Conservation (phyloP, 2,329 filamentous ascomycete genomes). For the Endocalyx cinctus region DNA sequence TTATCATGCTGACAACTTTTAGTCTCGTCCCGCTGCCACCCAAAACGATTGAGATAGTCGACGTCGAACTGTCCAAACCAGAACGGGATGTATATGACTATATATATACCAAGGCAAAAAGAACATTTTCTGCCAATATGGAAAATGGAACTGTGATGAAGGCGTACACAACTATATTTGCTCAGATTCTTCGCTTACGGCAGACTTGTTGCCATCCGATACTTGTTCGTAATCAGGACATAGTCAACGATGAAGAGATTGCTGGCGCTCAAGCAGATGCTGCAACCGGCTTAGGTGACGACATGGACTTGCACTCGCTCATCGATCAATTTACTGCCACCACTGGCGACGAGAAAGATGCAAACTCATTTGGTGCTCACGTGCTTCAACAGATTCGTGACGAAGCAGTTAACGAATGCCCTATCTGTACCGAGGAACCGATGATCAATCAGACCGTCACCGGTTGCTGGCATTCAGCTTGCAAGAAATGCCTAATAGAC, state of each 20-base stretch:
- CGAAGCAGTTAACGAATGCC: constrained; percentile 84
- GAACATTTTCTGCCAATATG: constrained; percentile 78
- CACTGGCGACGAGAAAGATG: constrained; percentile 56
- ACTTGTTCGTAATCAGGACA: constrained; percentile 76
- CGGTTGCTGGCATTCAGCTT: constrained; percentile 95
- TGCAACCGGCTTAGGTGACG: constrained; percentile 77
- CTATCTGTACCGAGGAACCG: constrained; percentile 90
- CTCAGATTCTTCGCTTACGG: constrained; percentile 86
- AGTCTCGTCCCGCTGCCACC: constrained; percentile 74
- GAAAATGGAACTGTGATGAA: constrained; percentile 92
- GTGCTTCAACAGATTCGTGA: constrained; percentile 88
- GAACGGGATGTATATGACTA: constrained; percentile 92
- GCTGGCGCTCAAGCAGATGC: constrained; percentile 74
- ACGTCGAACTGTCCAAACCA: constrained; percentile 76
- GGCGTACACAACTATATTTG: constrained; percentile 94
- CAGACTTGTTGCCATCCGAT: constrained; percentile 94
- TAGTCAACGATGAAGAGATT: constrained; percentile 84
- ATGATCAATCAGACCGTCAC: constrained; percentile 95
- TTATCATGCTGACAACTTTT: constrained; percentile 9
- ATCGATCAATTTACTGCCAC: constrained; percentile 77
- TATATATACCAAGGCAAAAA: constrained; percentile 78
- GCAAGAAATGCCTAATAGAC: constrained; percentile 85
- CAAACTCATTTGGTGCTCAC: constrained; percentile 75
- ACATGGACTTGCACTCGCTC: constrained; percentile 89
- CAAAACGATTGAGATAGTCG: constrained; percentile 78